Evolutionary conservation across 2,329 filamentous ascomycete species (phyloP), one percentile per base, ranked within the genome.

Genomic region (Parastagonospora avenae): DNA sequence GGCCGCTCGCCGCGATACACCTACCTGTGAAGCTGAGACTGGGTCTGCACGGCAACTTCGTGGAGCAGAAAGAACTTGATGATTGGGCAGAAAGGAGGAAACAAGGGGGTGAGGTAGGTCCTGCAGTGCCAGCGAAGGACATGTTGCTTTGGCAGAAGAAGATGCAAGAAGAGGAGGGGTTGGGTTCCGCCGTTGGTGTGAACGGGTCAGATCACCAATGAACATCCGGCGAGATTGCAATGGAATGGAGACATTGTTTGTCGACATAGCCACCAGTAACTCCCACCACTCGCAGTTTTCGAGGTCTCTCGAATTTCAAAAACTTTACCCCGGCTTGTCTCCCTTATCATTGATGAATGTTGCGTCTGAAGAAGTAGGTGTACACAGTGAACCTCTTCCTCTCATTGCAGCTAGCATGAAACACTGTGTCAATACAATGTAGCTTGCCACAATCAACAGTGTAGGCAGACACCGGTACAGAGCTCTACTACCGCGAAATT

Each of bases 1-100:
- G 67, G 11, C 75, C 77, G 5, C 41, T 77, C 0, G 76, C 77
- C 2, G 64, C 76, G 4, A 61, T 77, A 1, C 68, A 77, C 57
- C 43, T 79, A 43, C 77, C 77, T 2, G 61, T 72, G 0, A 72
- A 71, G 54, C 28, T 72, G 43, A 60, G 64, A 33, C 42, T 71
- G 31, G 68, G 68, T 8, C 41, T 72, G 36, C 68, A 72, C 54
- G 68, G 68, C 7, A 71, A 71, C 44, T 72, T 68, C 39, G 55
- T 72, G 4, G 67, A 67, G 47, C 58, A 65, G 48, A 64, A 24
- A 40, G 67, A 72, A 8, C 46, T 72, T 28, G 62, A 67, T 24
- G 63, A 62, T 28, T 72, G 68, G 68, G 44, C 27, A 27, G 63
- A 66, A 56, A 64, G 60, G 50, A 65, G 66, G 50, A 68, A 50